Base-by-base conservation (phyloP, 208 protist genomes). In the Crithidia bombi region DNA sequence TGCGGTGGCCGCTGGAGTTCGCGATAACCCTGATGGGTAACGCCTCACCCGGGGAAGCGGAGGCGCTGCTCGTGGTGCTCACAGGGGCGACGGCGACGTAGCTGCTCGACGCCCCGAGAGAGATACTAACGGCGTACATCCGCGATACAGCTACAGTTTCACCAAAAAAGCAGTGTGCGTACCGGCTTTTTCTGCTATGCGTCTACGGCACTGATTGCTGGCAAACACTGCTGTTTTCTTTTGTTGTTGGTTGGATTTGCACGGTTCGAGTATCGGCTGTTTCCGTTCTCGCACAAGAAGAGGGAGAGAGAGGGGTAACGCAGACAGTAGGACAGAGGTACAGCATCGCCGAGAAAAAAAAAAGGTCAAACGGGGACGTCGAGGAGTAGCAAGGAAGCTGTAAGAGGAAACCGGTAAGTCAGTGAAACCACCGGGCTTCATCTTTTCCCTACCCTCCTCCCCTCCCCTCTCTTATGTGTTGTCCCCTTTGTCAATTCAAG, bases 71-170 rank as follows among this genome's bases (percentile, higher is more conserved):
- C 33, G n/a, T 67, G 73, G 44, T 77, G 56, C 47, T 75, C 63
- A 83, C 50, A 1, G 71, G 70, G 5, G 88, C 73, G 17, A 96
- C 85, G 2, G 89, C 59, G 0, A 96, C 89, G 63, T 87, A 84
- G 50, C 87, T 83, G 64, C 81, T 96, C 17, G 73, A 86, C 12
- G 84, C 82, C 19, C 91, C 91, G 32, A 96, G 79, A 1, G 91
- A 96, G 65, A 96, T 89, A 50, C 76, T 84, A 1, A 96, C 85
- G n/a, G 89, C 86, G 69, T 90, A 88, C 85, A 92, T 92, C 23
- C 12, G 30, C 6, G 56, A 14, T 26, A 2, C n/a, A 6, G 19
- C 3, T 12, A 49, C 17, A 10, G 36, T 43, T 50, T n/a, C n/a
- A n/a, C n/a, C n/a, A n/a, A n/a, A n/a, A n/a, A n/a, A n/a, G n/a